Base-by-base conservation (phyloP, 1,284 basidiomycete species). In the Irpex rosettiformis region DNA sequence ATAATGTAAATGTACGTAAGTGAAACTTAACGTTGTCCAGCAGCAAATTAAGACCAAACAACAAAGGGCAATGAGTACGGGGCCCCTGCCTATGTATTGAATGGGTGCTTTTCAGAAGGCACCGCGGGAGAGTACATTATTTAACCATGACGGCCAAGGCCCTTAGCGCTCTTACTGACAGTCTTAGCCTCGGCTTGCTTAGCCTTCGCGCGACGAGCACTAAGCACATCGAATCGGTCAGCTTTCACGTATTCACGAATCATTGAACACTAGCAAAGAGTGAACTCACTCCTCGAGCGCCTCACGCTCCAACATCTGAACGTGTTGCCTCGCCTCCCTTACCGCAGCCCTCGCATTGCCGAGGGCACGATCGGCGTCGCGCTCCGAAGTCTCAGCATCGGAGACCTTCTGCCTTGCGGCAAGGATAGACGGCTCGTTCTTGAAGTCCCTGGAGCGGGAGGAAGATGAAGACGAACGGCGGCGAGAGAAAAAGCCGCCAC, bases 171-270 rank as follows among this genome's bases (percentile, higher is more conserved):
- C 72, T 82, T 84, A 69, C 75, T 79, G 64, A 88, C 79, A 25
- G 73, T 72, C 70, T 83, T 83, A 2, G 80, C 79, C 63, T 85
- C 81, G 24, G 77, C 78, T 65, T 83, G 81, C 67, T 85, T 86
- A 5, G 78, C 75, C 67, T 80, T 81, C 10, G 84, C 83, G 55
- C 81, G 79, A 57, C 73, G 73, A 11, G 79, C 76, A 53, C 84
- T 86, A 63, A n/a, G 56, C 60, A 21, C 63, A 54, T 61, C 33
- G 21, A 27, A 25, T 49, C 51, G 57, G 48, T 48, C 16, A 51
- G 18, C n/a, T n/a, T n/a, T n/a, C n/a, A n/a, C n/a, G n/a, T n/a
- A n/a, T n/a, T n/a, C n/a, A 25, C 45, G 18, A 5, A 42, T 56
- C 3, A 56, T 49, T 28, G n/a, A 53, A 18, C 29, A 48, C 2